Percentiles rank a stretch among this genome's conserved stretches.
Conservation (phyloP, 2,329 filamentous ascomycete species). For the Ophiostoma novo-ulmi region DNA sequence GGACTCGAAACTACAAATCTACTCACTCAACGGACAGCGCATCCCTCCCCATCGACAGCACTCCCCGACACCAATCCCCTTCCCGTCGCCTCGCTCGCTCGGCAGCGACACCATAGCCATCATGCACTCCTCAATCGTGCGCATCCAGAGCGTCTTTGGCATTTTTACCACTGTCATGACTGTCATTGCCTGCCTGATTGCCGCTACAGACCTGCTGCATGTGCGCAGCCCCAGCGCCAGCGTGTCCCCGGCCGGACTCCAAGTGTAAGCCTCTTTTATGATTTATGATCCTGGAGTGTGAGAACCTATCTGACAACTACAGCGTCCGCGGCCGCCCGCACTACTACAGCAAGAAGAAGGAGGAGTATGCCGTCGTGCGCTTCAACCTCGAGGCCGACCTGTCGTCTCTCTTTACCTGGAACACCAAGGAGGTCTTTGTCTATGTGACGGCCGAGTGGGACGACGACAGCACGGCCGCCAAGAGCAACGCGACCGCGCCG, state of each 20-base stretch:
- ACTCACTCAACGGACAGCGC: background rate
- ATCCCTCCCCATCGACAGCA: background rate
- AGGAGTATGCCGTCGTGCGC: conserved; percentile 91
- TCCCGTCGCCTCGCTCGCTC: background rate
- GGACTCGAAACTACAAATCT: background rate
- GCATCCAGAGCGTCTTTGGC: conserved; percentile 87
- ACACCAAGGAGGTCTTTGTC: conserved; percentile 97
- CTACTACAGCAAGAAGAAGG: conserved; percentile 87
- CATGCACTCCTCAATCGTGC: conserved; percentile 85
- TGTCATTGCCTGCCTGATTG: conserved; percentile 71
- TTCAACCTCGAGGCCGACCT: conserved; percentile 93
- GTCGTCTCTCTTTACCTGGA: conserved; percentile 93
- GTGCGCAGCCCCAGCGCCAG: conserved; percentile 60
- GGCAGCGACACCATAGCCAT: conserved; percentile 31
- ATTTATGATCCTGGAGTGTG: background rate
- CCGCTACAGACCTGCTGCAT: conserved; percentile 67
- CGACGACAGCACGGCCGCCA: conserved; percentile 30
- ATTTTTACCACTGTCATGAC: conserved; percentile 97
- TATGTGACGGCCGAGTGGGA: conserved; percentile 80
- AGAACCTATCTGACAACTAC: conserved; percentile 19
- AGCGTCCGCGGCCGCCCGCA: conserved; percentile 88
- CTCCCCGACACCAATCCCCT: background rate
- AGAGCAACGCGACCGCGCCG: conserved; percentile 36
- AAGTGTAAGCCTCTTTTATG: conserved; percentile 62
- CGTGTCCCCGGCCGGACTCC: conserved; percentile 67